Evolutionary conservation across 371 early-diverging fungal genomes (phyloP), one percentile per base, ranked within the genome.

Genomic region (Mucor lusitanicus): DNA sequence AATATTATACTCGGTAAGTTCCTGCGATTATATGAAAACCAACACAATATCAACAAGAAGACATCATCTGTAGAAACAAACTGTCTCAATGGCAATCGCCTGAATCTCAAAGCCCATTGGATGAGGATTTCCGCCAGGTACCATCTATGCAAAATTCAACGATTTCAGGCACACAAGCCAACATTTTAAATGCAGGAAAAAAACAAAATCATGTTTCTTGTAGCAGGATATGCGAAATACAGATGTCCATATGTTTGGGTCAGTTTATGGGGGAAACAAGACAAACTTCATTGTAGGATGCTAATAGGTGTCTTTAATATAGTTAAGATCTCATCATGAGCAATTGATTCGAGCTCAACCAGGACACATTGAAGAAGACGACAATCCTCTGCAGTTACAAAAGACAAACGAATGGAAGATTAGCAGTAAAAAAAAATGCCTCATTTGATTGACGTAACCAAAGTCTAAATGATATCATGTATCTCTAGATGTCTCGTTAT

Each of bases 241-340:
- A 85, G 86, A 62, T 91, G 92, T 63, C 94, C 94, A 25, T 94
- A 92, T 62, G 91, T 94, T 39, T 94, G 93, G 90, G 89, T 90
- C 81, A 59, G 76, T 30, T 0, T 12, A 33, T 35, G n/a, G 17
- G 3, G 1, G 13, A 1, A 5, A 5, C 0, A 6, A 3, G 27
- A 21, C 2, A n/a, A 37, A 0, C 3, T 35, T 12, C 27, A 13
- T 23, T 23, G 15, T 0, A 28, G 3, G 7, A 35, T 9, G 0
- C 17, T 40, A 5, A 40, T 17, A 17, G 13, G 11, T 0, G 1
- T 40, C 40, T 59, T n/a, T 17, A 21, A 9, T 21, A 50, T 63
- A 87, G 87, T 68, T 88, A 30, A 83, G 90, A 6, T 88, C 89
- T 6, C 84, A 89, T 74, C 89, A 88, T 67, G 76, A 83, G 33